Evolutionary conservation across 768 basidiomycete species (phyloP).

Genomic region (Hericium erinaceus): DNA sequence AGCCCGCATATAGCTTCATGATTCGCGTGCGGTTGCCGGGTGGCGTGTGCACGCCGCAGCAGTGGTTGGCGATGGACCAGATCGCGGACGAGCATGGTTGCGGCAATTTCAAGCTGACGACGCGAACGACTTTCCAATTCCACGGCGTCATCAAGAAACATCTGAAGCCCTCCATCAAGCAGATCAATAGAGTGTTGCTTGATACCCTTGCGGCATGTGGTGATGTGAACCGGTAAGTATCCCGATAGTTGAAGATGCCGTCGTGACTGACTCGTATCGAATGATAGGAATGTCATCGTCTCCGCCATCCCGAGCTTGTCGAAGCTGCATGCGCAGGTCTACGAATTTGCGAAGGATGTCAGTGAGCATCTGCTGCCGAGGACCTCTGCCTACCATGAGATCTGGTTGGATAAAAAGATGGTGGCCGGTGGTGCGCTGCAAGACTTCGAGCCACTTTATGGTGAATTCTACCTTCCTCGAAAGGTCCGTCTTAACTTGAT

Average conservation of each 20-base stretch:
- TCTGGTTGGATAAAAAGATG: constrained; percentile 97
- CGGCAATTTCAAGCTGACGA: constrained; percentile 94
- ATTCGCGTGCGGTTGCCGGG: constrained; percentile 95
- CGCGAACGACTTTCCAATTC: constrained; percentile 97
- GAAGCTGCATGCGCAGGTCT: constrained; percentile 76
- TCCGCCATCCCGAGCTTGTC: constrained; percentile 87
- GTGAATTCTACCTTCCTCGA: constrained; percentile 92
- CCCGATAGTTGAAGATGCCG: background rate
- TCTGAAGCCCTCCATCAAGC: constrained; percentile 92
- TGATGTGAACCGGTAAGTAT: constrained; percentile 81
- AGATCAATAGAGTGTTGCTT: constrained; percentile 81
- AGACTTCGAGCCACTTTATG: constrained; percentile 96
- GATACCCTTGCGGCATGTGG: constrained; percentile 98
- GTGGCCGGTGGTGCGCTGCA: constrained; percentile 90
- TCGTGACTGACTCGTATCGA: constrained; percentile 5
- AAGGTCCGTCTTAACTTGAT: constrained; percentile 44
- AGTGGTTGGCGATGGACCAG: constrained; percentile 94
- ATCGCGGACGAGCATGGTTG: constrained; percentile 94
- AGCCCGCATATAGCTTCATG: constrained; percentile 98
- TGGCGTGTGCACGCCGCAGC: constrained; percentile 83
- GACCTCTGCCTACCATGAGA: constrained; percentile 95
- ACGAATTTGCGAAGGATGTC: constrained; percentile 72
- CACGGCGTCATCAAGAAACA: constrained; percentile 98
- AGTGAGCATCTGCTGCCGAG: constrained; percentile 83
- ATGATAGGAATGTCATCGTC: constrained; percentile 74